Evolutionary conservation across 345 rosid genomes (phyloP).

Genomic region (Erodium maritimum): DNA sequence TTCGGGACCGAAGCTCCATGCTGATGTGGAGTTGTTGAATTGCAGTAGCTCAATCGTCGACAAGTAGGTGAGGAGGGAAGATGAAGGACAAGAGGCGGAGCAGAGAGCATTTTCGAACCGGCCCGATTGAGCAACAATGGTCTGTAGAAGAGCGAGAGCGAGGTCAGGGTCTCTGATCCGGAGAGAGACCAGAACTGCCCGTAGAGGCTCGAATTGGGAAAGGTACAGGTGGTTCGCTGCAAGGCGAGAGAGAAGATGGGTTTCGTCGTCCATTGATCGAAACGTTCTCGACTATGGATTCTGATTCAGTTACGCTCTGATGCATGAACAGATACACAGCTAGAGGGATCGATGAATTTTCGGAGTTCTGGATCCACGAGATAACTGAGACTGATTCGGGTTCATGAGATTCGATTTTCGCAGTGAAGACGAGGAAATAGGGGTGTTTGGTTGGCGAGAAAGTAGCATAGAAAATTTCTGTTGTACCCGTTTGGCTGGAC

Average conservation of each 20-base stretch:
- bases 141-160: constrained; percentile 53
- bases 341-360: too few relatives aligned
- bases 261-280: constrained; percentile 54
- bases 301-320: too few relatives aligned
- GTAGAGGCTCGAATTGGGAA: constrained; percentile 85
- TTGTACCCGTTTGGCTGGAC: too few relatives aligned
- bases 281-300: background rate
- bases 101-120: constrained; percentile 60
- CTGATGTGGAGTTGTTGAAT: constrained; percentile 36
- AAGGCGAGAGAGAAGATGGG: constrained; percentile 69
- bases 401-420: too few relatives aligned
- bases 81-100: constrained; percentile 71
- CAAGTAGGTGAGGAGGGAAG: constrained; percentile 60
- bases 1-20: constrained; percentile 68
- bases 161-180: constrained; percentile 57
- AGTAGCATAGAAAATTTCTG: background rate
- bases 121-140: constrained; percentile 65
- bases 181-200: constrained; percentile 68
- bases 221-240: constrained; percentile 84
- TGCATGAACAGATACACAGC: too few relatives aligned
- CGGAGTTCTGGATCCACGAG: too few relatives aligned
- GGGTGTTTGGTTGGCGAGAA: background rate
- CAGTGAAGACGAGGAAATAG: background rate
- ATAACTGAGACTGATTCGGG: too few relatives aligned
- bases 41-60: constrained; percentile 63